A percentile compares a stretch with the other conserved stretches of the same genome.
phyloP scores from a whole-genome alignment of 2,329 filamentous ascomycete genomes.

The Fusarium poae region DNA sequence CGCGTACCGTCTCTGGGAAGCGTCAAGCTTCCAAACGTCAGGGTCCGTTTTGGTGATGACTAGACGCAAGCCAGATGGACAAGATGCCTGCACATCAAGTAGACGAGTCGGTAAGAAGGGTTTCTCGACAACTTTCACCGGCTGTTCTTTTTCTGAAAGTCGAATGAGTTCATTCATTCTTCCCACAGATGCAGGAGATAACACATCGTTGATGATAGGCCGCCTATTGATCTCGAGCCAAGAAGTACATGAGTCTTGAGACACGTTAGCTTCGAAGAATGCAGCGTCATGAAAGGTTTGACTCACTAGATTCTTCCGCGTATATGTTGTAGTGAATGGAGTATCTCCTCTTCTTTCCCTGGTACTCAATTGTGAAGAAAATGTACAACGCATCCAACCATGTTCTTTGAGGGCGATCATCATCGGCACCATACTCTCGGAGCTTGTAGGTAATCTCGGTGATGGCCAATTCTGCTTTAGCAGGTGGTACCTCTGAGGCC shows the following conservation, averaged over 20 bases:
- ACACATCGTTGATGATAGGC: background rate
- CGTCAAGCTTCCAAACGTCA: fast-evolving
- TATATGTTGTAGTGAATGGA: background rate
- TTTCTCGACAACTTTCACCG: fast-evolving
- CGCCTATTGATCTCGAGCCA: background rate
- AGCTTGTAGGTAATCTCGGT: background rate
- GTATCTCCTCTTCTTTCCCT: background rate
- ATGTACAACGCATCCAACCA: background rate
- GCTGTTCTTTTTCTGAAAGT: background rate
- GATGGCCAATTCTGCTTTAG: background rate
- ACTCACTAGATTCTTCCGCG: background rate
- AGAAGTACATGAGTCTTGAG: background rate
- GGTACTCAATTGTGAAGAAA: background rate
- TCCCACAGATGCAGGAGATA: fast-evolving
- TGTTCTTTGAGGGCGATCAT: background rate
- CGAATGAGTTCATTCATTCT: background rate
- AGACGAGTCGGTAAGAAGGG: background rate
- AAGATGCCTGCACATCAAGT: background rate
- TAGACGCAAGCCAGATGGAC: background rate
- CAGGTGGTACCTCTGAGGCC: fast-evolving
- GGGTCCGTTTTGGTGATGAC: background rate
- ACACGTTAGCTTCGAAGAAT: fast-evolving
- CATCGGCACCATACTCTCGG: fast-evolving
- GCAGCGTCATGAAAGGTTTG: fast-evolving
- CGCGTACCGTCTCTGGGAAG: background rate